A percentile compares a stretch with the other conserved stretches of the same genome.
phyloP scores from a whole-genome alignment of 1,284 basidiomycete species.

The Ceratobasidium theobromae region DNA sequence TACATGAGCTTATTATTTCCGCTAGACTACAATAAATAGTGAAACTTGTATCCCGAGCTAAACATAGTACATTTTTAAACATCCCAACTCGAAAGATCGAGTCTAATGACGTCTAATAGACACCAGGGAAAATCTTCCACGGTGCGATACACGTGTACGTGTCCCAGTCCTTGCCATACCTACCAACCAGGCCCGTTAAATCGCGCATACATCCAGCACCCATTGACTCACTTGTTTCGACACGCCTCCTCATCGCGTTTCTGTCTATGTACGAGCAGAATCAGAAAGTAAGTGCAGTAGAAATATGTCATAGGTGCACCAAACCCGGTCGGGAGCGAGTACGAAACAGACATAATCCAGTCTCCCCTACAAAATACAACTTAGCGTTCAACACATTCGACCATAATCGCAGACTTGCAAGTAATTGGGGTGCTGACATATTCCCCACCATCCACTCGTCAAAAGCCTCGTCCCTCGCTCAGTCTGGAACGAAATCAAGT shows the following conservation, averaged over 20 bases:
- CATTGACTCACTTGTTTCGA: constrained; percentile 66
- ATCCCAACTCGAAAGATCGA: neutral
- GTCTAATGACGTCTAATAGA: constrained; percentile 55
- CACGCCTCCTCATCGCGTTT: constrained; percentile 91
- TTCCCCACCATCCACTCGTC: constrained; percentile 97
- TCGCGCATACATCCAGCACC: neutral
- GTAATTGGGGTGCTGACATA: constrained; percentile 91
- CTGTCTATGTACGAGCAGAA: constrained; percentile 91
- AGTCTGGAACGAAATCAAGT: constrained; percentile 84
- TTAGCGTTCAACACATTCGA: constrained; percentile 18
- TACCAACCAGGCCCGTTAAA: constrained; percentile 36
- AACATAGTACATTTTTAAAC: too few relatives aligned
- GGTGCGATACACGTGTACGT: constrained; percentile 81
- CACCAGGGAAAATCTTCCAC: constrained; percentile 84
- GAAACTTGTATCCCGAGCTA: too few relatives aligned
- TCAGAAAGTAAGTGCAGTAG: constrained; percentile 86
- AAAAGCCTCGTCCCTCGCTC: constrained; percentile 86
- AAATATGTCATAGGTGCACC: constrained; percentile 94
- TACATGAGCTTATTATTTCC: too few relatives aligned
- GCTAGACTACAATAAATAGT: too few relatives aligned
- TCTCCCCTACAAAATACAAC: constrained; percentile 60
- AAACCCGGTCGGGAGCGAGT: constrained; percentile 94
- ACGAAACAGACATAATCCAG: constrained; percentile 85
- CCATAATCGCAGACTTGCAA: constrained; percentile 54
- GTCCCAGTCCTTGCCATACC: constrained; percentile 84